Evolutionary conservation across 1,139 yeast species (phyloP), one percentile per base, ranked within the genome.

Genomic region (Taphrina confusa): DNA sequence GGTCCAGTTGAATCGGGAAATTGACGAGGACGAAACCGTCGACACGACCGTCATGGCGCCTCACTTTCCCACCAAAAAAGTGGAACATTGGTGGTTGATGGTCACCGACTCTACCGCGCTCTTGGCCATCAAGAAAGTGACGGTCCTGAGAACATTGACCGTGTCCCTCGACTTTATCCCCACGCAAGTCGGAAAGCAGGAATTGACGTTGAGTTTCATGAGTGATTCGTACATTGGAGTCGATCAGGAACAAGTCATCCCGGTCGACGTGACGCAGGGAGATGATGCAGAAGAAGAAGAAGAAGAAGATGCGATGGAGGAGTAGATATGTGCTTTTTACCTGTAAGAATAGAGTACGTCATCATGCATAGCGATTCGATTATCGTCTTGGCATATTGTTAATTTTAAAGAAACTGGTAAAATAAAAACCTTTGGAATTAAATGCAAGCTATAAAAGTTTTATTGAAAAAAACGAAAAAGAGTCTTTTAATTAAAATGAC

Each of bases 151-250:
- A 30, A 31, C 42, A 14, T 51, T 62, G 25, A 68, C 73, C 2
- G 76, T 85, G 18, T 75, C 74, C 8, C 68, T 92, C 57, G 80
- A 80, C 27, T 80, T 87, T 65, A 75, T 82, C 0, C 70, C 87
- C 18, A 84, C 90, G 0, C 76, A 73, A 2, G 71, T 79, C 2
- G 96, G 96, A 0, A 71, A 74, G 5, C 85, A 83, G 61, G 71
- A 78, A 11, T 73, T 90, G 40, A 81, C 84, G 0, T 74, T 89
- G 1, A 91, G 95, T 95, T 84, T 92, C 68, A 80, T 91, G 72
- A 87, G 97, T 73, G 97, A 91, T 69, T 85, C 95, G 0, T 92
- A 91, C 69, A 68, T 88, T 30, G 97, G 90, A 70, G 95, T 90
- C 1, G 98, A 92, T 70, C 88, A 87, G 70, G 96, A 91, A 73